Evolutionary conservation across 805 yeast genomes (phyloP).

Genomic region (Candida adriatica): DNA sequence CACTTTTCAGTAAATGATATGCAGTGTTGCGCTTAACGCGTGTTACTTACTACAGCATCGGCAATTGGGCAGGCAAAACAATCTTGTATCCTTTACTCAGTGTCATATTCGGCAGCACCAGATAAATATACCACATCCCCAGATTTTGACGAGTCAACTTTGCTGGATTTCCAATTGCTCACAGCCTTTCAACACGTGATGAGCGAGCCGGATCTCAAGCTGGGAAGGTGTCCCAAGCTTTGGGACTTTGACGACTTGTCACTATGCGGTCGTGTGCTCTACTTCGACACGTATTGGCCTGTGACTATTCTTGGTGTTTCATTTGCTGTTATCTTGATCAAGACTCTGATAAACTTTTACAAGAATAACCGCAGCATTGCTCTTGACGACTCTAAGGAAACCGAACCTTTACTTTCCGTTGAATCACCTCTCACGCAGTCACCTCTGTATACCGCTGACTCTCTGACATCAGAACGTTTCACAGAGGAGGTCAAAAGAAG

Average conservation of each 20-base stretch:
- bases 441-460: slow-evolving; percentile 4
- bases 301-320: slow-evolving; percentile 25
- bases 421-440: neutral
- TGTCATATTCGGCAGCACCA: too few species aligned
- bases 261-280: slow-evolving; percentile 37
- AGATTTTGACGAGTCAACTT: too few species aligned
- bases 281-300: slow-evolving; percentile 33
- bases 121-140: too few species aligned
- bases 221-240: slow-evolving; percentile 13
- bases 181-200: slow-evolving; percentile 1
- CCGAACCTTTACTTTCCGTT: slow-evolving; percentile 12
- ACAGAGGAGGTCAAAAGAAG: slow-evolving; percentile 33
- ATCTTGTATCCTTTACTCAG: too few species aligned
- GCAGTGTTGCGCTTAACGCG: too few species aligned
- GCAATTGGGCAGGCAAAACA: too few species aligned
- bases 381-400: slow-evolving; percentile 8
- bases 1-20: too few species aligned
- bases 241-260: slow-evolving; percentile 65
- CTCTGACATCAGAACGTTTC: slow-evolving; percentile 2
- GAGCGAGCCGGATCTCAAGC: slow-evolving; percentile 5
- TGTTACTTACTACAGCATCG: too few species aligned
- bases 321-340: slow-evolving; percentile 10
- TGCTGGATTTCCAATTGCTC: neutral
- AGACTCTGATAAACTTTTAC: slow-evolving; percentile 8
- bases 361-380: neutral